A percentile compares a stretch with the other conserved stretches of the same genome.
Conservation (phyloP, 345 rosid genomes). For the Physaria fendleri region DNA sequence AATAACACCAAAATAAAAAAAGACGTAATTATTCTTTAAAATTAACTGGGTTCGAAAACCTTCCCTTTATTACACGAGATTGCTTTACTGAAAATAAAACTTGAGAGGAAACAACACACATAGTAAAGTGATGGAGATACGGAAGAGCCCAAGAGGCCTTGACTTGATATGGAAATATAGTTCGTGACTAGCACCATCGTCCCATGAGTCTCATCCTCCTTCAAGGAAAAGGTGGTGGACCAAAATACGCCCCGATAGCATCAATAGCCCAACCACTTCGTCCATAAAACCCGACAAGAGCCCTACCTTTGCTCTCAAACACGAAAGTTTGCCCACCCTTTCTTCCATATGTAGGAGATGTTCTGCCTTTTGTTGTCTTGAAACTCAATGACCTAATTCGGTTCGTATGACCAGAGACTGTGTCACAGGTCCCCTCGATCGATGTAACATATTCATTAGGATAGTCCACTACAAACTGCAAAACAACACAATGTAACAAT, state of each 20-base stretch:
- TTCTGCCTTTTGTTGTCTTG: background rate
- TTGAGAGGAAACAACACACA: background rate
- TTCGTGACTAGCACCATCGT: constrained; percentile 13
- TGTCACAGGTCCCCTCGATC: background rate
- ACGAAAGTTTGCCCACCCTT: background rate
- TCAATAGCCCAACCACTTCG: background rate
- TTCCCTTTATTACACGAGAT: too few species aligned
- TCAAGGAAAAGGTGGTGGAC: background rate
- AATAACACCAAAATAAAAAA: background rate
- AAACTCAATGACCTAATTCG: constrained; percentile 7
- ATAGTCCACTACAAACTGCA: constrained; percentile 9
- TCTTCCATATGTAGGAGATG: background rate
- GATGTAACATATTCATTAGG: constrained; percentile 15
- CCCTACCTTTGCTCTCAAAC: constrained; percentile 10
- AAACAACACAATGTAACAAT: background rate
- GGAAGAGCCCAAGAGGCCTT: background rate
- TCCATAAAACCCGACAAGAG: constrained; percentile 7
- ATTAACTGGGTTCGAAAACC: too few species aligned
- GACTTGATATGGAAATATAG: background rate
- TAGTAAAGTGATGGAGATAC: background rate
- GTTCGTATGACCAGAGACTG: background rate
- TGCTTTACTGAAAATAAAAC: too few species aligned
- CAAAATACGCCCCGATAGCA: constrained; percentile 10
- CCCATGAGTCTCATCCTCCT: constrained; percentile 11
- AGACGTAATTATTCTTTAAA: too few species aligned